Evolutionary conservation across 495 filamentous ascomycete species (phyloP).

Genomic region (Talaromyces wortmannii): DNA sequence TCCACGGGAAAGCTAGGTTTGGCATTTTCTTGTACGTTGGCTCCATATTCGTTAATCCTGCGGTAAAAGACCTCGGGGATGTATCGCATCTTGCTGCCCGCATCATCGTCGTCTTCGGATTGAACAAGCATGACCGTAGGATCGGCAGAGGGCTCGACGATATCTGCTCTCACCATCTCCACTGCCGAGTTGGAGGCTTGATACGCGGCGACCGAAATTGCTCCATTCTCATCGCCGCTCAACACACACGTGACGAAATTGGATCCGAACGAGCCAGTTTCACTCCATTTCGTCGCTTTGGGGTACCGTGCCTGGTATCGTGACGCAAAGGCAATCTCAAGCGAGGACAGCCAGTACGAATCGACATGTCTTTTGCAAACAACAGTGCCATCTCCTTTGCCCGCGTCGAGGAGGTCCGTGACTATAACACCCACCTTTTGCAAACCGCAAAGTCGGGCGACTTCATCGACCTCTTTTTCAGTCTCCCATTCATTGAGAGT

Average conservation of each 20-base stretch:
- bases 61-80: conserved; percentile 98
- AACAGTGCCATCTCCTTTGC: conserved; percentile 70
- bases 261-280: conserved; percentile 88
- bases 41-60: conserved; percentile 91
- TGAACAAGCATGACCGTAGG: conserved; percentile 92
- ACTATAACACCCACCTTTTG: conserved; percentile 92
- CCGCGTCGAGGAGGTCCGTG: conserved; percentile 85
- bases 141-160: conserved; percentile 91
- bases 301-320: conserved; percentile 81
- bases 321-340: conserved; percentile 86
- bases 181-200: conserved; percentile 92
- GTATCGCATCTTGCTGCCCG: conserved; percentile 68
- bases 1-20: conserved; percentile 95
- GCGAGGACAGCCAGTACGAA: conserved; percentile 87
- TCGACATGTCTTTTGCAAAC: conserved; percentile 95
- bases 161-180: conserved; percentile 94
- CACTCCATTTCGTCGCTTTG: conserved; percentile 94
- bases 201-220: conserved; percentile 84
- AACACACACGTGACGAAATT: conserved; percentile 96
- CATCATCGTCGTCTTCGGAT: conserved; percentile 75
- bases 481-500: conserved; percentile 84
- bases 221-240: conserved; percentile 82
- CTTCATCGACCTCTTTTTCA: conserved; percentile 72
- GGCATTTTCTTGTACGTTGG: conserved; percentile 92
- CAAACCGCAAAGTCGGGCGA: conserved; percentile 79